Evolutionary conservation across 176 grass and related monocot genomes (phyloP).

Genomic region (Lolium multiflorum): DNA sequence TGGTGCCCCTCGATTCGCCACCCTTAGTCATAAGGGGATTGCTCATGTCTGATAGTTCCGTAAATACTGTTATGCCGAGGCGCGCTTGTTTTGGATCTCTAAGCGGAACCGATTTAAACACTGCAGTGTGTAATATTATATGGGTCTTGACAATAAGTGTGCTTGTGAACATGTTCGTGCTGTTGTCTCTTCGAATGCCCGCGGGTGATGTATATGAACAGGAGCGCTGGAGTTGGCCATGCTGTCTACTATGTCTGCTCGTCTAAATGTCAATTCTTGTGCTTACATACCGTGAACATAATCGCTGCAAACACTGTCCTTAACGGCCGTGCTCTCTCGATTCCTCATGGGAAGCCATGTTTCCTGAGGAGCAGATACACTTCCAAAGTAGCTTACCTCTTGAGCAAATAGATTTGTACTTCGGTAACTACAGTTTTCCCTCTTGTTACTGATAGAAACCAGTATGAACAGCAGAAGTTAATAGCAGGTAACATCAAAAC

Average conservation of each 20-base stretch:
- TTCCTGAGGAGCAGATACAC: too few species aligned
- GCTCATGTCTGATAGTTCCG: constrained; percentile 31
- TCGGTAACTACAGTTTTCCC: too few species aligned
- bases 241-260: not conserved
- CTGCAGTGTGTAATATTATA: constrained; percentile 35
- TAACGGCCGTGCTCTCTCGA: too few species aligned
- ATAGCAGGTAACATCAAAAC: too few species aligned
- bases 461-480: too few species aligned
- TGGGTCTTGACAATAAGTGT: constrained; percentile 27
- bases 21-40: not conserved
- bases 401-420: too few species aligned
- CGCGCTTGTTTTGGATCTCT: constrained; percentile 12
- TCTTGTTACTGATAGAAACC: too few species aligned
- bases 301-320: too few species aligned
- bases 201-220: not conserved
- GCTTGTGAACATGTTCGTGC: not conserved
- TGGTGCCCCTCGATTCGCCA: not conserved
- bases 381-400: too few species aligned
- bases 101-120: constrained; percentile 23
- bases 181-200: not conserved
- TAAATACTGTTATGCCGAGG: constrained; percentile 42
- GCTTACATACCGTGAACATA: too few species aligned
- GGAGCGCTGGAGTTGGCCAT: not conserved
- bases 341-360: too few species aligned
- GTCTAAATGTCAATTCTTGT: too few species aligned